Conservation (phyloP, 352 stramenopile genomes). For the Phytophthora syringae region DNA sequence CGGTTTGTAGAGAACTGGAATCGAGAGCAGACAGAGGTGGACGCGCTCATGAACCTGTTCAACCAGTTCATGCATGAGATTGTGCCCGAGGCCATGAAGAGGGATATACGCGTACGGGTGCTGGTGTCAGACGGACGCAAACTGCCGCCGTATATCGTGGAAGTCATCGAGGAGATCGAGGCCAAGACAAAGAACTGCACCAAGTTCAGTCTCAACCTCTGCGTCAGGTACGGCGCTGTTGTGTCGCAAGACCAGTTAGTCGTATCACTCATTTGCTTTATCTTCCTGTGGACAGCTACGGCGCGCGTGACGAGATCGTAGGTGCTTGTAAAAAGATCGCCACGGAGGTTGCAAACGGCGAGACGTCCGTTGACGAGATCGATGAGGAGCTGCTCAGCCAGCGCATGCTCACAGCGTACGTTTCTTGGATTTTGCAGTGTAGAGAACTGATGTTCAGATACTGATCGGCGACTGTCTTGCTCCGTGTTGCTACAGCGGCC, state of each 20-base stretch:
- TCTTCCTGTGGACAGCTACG: slow-evolving; percentile 86
- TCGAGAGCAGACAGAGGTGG: slow-evolving; percentile 88
- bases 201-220: slow-evolving; percentile 86
- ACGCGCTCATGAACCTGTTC: slow-evolving; percentile 94
- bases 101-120: slow-evolving; percentile 92
- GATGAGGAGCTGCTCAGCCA: slow-evolving; percentile 80
- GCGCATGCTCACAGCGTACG: slow-evolving; percentile 84
- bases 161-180: slow-evolving; percentile 86
- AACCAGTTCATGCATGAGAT: slow-evolving; percentile 95
- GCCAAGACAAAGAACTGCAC: slow-evolving; percentile 86
- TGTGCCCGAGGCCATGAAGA: slow-evolving; percentile 90
- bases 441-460: background rate
- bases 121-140: slow-evolving; percentile 84
- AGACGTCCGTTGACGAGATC: slow-evolving; percentile 70
- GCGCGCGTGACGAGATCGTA: slow-evolving; percentile 95
- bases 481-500: slow-evolving; percentile 49
- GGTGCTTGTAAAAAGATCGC: slow-evolving; percentile 91
- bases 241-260: slow-evolving; percentile 3
- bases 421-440: slow-evolving; percentile 1
- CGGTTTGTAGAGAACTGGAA: slow-evolving; percentile 93
- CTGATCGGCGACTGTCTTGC: background rate
- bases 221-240: slow-evolving; percentile 60
- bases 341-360: slow-evolving; percentile 74
- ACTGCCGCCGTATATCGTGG: slow-evolving; percentile 69
- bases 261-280: slow-evolving; percentile 20